Percentiles rank a stretch among this genome's conserved stretches.
Conservation (phyloP, 78 protist species). For the Polysphondylium violaceum region DNA sequence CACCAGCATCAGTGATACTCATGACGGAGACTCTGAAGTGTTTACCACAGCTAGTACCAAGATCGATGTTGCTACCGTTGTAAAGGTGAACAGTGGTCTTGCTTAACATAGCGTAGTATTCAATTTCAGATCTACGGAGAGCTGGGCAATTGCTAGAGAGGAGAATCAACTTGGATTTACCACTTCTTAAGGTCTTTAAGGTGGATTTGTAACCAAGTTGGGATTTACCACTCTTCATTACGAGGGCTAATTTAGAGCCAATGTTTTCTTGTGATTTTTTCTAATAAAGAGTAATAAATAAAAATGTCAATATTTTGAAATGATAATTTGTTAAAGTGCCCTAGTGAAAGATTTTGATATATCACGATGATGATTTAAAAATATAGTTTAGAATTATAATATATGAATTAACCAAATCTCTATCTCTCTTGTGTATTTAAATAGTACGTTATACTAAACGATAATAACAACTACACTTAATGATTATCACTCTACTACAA, state of each 20-base stretch:
- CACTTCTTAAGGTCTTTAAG: conserved; percentile 95
- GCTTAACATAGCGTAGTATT: conserved; percentile 99
- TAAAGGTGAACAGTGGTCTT: conserved; percentile 98
- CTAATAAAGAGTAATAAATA: conserved; percentile 25
- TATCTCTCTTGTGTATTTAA: too few species aligned
- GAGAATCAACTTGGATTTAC: conserved; percentile 97
- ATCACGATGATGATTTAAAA: too few species aligned
- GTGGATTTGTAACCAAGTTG: conserved; percentile 97
- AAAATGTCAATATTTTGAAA: background rate
- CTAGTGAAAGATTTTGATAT: too few species aligned
- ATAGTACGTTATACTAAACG: too few species aligned
- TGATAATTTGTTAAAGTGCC: too few species aligned
- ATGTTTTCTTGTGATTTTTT: conserved; percentile 94
- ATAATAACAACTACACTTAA: too few species aligned
- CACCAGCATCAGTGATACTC: conserved; percentile 97
- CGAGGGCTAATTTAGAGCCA: conserved; percentile 97
- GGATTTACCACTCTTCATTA: conserved; percentile 99
- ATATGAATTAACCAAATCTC: too few species aligned
- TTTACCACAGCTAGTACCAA: conserved; percentile 99
- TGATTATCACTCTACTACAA: too few species aligned
- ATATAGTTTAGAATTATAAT: too few species aligned
- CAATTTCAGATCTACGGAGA: conserved; percentile 98
- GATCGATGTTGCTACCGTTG: conserved; percentile 98
- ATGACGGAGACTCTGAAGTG: conserved; percentile 94
- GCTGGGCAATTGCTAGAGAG: conserved; percentile 99